Conservation (phyloP, 2,329 filamentous ascomycete species). For the Cyphellophora attinorum region DNA sequence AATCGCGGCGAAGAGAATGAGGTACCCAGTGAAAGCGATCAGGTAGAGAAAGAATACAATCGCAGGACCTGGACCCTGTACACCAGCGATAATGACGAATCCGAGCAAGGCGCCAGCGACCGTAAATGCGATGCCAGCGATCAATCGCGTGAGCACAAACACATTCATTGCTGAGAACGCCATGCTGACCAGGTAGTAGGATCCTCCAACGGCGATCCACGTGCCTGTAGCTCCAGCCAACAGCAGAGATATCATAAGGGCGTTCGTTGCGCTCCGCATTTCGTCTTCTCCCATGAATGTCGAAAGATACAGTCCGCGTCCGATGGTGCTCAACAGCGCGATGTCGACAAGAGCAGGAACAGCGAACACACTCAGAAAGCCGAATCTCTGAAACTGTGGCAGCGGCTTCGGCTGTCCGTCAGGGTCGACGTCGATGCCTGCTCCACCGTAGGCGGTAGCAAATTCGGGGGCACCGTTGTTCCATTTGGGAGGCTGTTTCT, state of each 20-base stretch:
- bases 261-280: slow-evolving; percentile 46
- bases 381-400: slow-evolving; percentile 41
- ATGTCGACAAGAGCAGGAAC: slow-evolving; percentile 55
- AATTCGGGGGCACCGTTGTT: slow-evolving; percentile 40
- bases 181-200: slow-evolving; percentile 52
- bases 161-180: slow-evolving; percentile 47
- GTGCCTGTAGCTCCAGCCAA: slow-evolving; percentile 53
- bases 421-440: slow-evolving; percentile 44
- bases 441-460: slow-evolving; percentile 42
- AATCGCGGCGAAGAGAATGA: slow-evolving; percentile 46
- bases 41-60: slow-evolving; percentile 53
- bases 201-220: slow-evolving; percentile 54
- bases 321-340: slow-evolving; percentile 47
- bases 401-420: slow-evolving; percentile 33
- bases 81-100: slow-evolving; percentile 40
- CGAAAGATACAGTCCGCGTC: slow-evolving; percentile 53
- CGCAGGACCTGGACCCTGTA: slow-evolving; percentile 35
- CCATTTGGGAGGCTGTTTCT: slow-evolving; percentile 40
- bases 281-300: slow-evolving; percentile 43
- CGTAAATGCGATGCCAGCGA: slow-evolving; percentile 41
- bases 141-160: slow-evolving; percentile 44
- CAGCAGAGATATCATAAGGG: slow-evolving; percentile 49
- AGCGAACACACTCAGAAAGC: slow-evolving; percentile 52
- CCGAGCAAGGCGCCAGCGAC: slow-evolving; percentile 45
- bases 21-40: slow-evolving; percentile 47